Evolutionary conservation across 805 yeast genomes (phyloP).

Genomic region (Candida palmyrensis): DNA sequence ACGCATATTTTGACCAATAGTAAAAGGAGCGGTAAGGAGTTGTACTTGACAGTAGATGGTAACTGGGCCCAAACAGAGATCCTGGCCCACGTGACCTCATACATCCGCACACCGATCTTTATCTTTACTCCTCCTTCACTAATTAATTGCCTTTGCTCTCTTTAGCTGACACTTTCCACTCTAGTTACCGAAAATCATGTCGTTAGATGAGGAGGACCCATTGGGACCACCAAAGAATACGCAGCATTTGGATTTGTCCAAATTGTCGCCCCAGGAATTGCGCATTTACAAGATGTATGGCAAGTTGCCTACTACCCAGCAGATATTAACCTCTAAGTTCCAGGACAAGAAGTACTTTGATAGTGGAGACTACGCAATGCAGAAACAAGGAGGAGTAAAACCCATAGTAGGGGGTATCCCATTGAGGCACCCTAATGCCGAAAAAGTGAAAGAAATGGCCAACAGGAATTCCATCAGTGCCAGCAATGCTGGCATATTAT

Average conservation of each 20-base stretch:
- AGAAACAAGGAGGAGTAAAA: constrained; percentile 37
- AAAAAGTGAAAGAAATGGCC: constrained; percentile 52
- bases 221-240: constrained; percentile 42
- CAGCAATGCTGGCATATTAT: constrained; percentile 36
- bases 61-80: too few relatives aligned
- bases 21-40: too few relatives aligned
- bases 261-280: constrained; percentile 73
- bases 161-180: too few relatives aligned
- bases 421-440: constrained; percentile 49
- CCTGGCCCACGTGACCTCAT: too few relatives aligned
- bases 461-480: constrained; percentile 55
- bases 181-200: too few relatives aligned
- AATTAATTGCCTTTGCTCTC: too few relatives aligned
- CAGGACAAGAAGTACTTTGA: constrained; percentile 91
- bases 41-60: too few relatives aligned
- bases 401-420: constrained; percentile 31
- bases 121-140: too few relatives aligned
- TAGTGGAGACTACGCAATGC: constrained; percentile 91
- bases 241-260: constrained; percentile 47
- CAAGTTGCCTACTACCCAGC: constrained; percentile 75
- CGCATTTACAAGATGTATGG: constrained; percentile 79
- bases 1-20: too few relatives aligned
- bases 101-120: too few relatives aligned
- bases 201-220: constrained; percentile 44
- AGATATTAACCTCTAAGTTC: constrained; percentile 65